Conservation (phyloP, 306 rosid genomes). For the Begonia masoniana region DNA sequence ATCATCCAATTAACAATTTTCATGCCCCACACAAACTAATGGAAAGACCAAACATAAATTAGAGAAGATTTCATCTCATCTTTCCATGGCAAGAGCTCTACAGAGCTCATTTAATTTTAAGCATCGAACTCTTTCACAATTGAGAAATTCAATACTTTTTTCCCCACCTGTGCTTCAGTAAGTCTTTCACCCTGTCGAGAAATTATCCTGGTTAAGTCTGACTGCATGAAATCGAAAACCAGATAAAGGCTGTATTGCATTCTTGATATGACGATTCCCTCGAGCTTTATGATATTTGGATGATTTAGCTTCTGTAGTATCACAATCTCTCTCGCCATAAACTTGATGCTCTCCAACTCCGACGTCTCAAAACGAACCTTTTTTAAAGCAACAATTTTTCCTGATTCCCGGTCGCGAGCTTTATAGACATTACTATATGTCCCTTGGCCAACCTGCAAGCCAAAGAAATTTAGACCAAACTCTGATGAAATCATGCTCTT, state of each 20-base stretch:
- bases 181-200: constrained; percentile 36
- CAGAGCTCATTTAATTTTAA: too few species aligned
- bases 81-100: too few species aligned
- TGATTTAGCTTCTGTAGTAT: constrained; percentile 40
- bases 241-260: constrained; percentile 74
- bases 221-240: constrained; percentile 48
- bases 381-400: constrained; percentile 62
- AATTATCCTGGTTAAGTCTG: constrained; percentile 44
- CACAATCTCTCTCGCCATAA: constrained; percentile 77
- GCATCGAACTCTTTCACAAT: too few species aligned
- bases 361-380: constrained; percentile 70
- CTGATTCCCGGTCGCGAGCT: constrained; percentile 46
- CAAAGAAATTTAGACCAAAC: constrained; percentile 2
- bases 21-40: too few species aligned
- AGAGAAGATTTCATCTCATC: too few species aligned
- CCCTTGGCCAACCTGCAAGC: constrained; percentile 53
- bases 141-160: too few species aligned
- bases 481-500: constrained; percentile 1
- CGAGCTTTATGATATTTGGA: constrained; percentile 67
- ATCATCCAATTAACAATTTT: too few species aligned
- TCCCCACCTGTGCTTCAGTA: constrained; percentile 47
- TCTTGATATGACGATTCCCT: constrained; percentile 60
- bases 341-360: constrained; percentile 50
- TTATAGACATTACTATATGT: constrained; percentile 77
- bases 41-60: too few species aligned